Conservation (phyloP, 75 land plant genomes). For the Cryptomeria japonica region DNA sequence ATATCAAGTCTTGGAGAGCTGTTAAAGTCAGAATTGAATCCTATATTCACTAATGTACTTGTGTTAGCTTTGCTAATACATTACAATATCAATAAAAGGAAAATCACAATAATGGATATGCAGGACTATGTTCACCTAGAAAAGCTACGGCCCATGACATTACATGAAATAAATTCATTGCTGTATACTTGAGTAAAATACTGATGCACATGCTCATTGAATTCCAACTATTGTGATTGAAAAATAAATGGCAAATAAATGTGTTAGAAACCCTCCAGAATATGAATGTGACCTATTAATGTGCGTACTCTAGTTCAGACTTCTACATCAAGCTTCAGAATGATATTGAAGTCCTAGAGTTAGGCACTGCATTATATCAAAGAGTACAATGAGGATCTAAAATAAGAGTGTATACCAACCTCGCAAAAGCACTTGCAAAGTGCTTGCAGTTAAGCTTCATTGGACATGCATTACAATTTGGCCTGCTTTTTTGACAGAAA, state of each 20-base stretch:
- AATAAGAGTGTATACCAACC: constrained; percentile 31
- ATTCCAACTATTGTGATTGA: background rate
- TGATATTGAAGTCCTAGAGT: background rate
- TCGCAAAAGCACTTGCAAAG: constrained; percentile 98
- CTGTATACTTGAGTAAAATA: background rate
- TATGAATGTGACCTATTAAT: background rate
- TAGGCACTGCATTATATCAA: background rate
- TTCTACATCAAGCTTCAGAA: background rate
- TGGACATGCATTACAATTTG: constrained; percentile 98
- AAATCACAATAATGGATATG: background rate
- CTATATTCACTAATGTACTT: background rate
- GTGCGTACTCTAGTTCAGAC: background rate
- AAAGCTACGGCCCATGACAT: too few species aligned
- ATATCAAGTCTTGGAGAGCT: background rate
- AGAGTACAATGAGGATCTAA: background rate
- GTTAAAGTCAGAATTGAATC: background rate
- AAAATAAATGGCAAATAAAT: background rate
- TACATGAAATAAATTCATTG: background rate
- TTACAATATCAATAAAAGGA: background rate
- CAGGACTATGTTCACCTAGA: background rate
- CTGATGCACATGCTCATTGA: background rate
- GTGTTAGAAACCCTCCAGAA: background rate
- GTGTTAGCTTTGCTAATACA: background rate
- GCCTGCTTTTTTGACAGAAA: constrained; percentile 92
- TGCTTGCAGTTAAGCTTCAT: constrained; percentile 93